A percentile compares a stretch with the other conserved stretches of the same genome.
Evolutionary conservation across 1,139 yeast genomes (phyloP).

Genomic region (Magnusiomyces sp.): DNA sequence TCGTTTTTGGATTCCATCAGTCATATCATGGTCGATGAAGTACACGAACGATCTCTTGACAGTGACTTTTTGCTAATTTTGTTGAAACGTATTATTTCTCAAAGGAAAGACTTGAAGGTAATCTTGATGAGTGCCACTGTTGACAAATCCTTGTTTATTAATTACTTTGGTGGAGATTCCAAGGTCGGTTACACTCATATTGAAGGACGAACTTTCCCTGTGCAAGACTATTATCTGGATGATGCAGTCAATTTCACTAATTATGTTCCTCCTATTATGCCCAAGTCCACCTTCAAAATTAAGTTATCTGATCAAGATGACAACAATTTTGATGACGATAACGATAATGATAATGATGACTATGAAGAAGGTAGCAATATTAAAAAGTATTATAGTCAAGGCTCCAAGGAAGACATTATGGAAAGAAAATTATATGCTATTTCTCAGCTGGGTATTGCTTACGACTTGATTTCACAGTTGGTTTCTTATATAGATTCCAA

Average conservation of each 20-base stretch:
- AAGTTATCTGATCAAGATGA: neutral
- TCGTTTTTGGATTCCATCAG: conserved; percentile 43
- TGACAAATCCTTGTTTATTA: conserved; percentile 56
- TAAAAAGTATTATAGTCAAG: conserved; percentile 8
- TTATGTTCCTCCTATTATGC: conserved; percentile 19
- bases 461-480: conserved; percentile 55
- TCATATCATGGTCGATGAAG: conserved; percentile 84
- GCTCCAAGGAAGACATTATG: conserved; percentile 31
- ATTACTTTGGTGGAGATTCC: conserved; percentile 43
- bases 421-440: conserved; percentile 17
- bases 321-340: conserved; percentile 16
- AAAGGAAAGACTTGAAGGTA: conserved; percentile 45
- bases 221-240: conserved; percentile 64
- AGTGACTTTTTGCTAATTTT: conserved; percentile 78
- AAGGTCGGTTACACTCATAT: conserved; percentile 47
- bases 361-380: conserved; percentile 1
- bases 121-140: conserved; percentile 94
- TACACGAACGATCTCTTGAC: conserved; percentile 90
- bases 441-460: conserved; percentile 45
- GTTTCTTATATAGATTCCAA: conserved; percentile 46
- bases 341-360: conserved; percentile 17
- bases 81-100: conserved; percentile 47
- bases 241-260: conserved; percentile 48
- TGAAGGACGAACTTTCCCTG: conserved; percentile 91
- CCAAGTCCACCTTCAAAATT: neutral